phyloP scores from a whole-genome alignment of 1,284 basidiomycete species.

The Ceratobasidium sp. region DNA sequence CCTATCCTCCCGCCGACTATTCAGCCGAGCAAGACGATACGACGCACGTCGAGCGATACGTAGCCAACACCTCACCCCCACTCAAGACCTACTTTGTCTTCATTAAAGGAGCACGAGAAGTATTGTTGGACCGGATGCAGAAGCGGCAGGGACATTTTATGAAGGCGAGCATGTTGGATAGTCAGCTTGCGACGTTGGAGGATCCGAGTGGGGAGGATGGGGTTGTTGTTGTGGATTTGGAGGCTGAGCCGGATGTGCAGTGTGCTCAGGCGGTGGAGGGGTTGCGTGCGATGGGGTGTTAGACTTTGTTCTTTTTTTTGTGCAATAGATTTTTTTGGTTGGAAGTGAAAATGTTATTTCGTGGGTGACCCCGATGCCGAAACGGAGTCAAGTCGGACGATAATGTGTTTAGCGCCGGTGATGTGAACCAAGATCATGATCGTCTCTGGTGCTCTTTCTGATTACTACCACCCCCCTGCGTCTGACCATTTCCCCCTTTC shows the following conservation, averaged over 20 bases:
- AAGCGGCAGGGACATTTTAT: conserved; percentile 87
- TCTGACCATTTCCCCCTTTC: too few relatives aligned
- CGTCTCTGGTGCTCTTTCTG: too few relatives aligned
- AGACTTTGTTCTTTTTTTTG: not conserved
- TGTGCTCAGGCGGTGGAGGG: conserved; percentile 58
- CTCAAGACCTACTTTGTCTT: conserved; percentile 82
- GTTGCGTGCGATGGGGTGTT: conserved; percentile 50
- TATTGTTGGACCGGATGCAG: conserved; percentile 78
- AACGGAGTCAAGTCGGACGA: too few relatives aligned
- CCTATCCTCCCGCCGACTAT: conserved; percentile 50
- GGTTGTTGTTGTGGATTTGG: conserved; percentile 74
- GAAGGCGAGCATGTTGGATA: conserved; percentile 88
- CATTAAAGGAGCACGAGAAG: conserved; percentile 75
- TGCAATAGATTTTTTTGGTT: not conserved
- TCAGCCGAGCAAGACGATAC: conserved; percentile 25
- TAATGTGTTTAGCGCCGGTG: too few relatives aligned
- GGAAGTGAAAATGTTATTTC: too few relatives aligned
- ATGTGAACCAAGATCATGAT: too few relatives aligned
- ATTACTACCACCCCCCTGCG: too few relatives aligned
- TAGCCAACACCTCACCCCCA: conserved; percentile 53
- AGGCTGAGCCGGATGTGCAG: conserved; percentile 70
- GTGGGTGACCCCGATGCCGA: too few relatives aligned
- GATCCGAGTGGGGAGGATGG: conserved; percentile 73
- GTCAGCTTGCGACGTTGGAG: conserved; percentile 85
- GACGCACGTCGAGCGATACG: conserved; percentile 37